Evolutionary conservation across 164 flowering plant genomes (phyloP).

Genomic region (Houttuynia cordata): DNA sequence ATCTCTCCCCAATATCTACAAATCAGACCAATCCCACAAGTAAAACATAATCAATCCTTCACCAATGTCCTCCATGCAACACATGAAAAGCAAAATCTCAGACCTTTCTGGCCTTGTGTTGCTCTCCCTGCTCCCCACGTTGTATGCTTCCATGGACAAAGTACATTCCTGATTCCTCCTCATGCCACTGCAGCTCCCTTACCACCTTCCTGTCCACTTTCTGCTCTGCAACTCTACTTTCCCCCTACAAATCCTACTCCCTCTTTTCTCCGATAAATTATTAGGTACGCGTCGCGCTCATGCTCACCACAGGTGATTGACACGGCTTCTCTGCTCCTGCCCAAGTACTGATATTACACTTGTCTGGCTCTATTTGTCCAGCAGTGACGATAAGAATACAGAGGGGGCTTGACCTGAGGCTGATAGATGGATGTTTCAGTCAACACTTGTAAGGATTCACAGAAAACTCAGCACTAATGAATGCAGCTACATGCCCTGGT

Average conservation of each 20-base stretch:
- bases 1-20: neutral
- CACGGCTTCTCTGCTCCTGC: neutral
- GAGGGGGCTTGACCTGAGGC: neutral
- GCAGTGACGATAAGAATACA: neutral
- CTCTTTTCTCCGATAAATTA: neutral
- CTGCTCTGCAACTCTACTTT: neutral
- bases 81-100: neutral
- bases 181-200: neutral
- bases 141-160: neutral
- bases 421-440: neutral
- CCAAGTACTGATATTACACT: neutral
- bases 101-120: neutral
- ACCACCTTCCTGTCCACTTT: neutral
- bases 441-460: no score
- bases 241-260: neutral
- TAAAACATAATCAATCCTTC: neutral
- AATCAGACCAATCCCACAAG: neutral
- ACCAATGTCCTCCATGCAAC: neutral
- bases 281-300: no score
- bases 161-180: slow-evolving; percentile 1
- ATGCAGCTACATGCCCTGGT: neutral
- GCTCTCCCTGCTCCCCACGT: neutral
- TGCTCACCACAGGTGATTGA: no score
- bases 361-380: neutral
- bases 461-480: no score